These are phyloP conservation scores for Ilex paraguariensis DNA, from an alignment of 305 asterid genomes.

Conservation along the genomic window DNA sequence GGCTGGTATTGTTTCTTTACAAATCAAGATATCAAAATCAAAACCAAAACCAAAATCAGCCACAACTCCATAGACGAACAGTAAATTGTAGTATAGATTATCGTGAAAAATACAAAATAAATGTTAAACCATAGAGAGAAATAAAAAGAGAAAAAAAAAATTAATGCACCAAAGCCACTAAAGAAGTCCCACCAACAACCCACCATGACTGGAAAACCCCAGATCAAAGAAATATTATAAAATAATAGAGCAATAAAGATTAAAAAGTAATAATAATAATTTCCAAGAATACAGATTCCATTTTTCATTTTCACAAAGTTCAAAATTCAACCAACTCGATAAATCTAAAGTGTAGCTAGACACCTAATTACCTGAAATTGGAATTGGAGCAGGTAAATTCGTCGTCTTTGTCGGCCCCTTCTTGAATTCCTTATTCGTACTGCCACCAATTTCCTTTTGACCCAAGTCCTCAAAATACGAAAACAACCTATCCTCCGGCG, in stretches of 20 bases:
- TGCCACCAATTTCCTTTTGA: conserved; percentile 29
- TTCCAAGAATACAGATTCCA: no score
- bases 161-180: no score
- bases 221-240: no score
- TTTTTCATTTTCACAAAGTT: no score
- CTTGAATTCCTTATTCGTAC: conserved; percentile 19
- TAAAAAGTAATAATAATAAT: no score
- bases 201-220: background rate
- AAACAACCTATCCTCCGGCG: conserved; percentile 61
- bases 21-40: conserved; percentile 11
- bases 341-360: background rate
- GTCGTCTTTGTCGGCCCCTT: conserved; percentile 16
- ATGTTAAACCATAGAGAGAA: background rate
- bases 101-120: background rate
- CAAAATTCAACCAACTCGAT: no score
- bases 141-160: background rate
- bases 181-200: no score
- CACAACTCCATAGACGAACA: no score
- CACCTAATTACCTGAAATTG: conserved; percentile 41
- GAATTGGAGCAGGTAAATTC: conserved; percentile 40
- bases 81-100: no score
- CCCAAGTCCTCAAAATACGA: conserved; percentile 58
- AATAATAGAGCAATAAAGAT: no score
- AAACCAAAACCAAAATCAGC: background rate
- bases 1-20: conserved; percentile 39